These are phyloP conservation scores for Flaveria trinervia DNA, from an alignment of 129 eudicot genomes.

Conservation along the genomic window DNA sequence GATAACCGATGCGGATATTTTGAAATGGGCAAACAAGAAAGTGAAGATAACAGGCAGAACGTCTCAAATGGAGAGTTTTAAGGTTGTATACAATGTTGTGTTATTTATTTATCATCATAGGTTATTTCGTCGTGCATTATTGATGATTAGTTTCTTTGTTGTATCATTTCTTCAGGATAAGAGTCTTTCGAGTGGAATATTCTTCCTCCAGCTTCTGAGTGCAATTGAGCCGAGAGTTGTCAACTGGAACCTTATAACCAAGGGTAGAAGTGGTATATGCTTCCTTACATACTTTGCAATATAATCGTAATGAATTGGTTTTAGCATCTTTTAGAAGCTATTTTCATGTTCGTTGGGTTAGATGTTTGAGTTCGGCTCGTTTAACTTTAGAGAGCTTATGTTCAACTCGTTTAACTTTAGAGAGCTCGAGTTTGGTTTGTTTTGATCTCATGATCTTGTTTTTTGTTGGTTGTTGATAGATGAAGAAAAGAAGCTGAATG, in stretches of 20 bases:
- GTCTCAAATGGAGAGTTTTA: slow-evolving; percentile 82
- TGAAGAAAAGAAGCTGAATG: slow-evolving; percentile 93
- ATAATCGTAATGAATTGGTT: background rate
- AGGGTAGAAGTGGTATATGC: slow-evolving; percentile 78
- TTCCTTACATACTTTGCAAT: background rate
- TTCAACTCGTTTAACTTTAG: background rate
- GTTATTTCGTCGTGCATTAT: background rate
- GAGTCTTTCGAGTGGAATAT: slow-evolving; percentile 76
- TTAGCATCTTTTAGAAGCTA: background rate
- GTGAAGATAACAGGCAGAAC: slow-evolving; percentile 75
- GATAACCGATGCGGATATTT: slow-evolving; percentile 74
- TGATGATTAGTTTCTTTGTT: background rate
- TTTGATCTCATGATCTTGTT: background rate
- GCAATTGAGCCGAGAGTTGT: slow-evolving; percentile 95
- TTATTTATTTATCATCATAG: background rate
- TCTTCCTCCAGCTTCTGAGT: slow-evolving; percentile 90
- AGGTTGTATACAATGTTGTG: slow-evolving; percentile 42
- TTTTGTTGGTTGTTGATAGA: slow-evolving; percentile 38
- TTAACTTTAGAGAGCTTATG: background rate
- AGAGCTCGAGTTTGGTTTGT: background rate
- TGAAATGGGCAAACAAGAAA: slow-evolving; percentile 86
- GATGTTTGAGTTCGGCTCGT: background rate
- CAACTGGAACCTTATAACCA: slow-evolving; percentile 96
- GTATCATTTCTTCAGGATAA: slow-evolving; percentile 55
- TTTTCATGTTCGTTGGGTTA: background rate